Percentiles rank a stretch among this genome's conserved stretches.
Evolutionary conservation across 2,329 filamentous ascomycete species (phyloP).

Genomic region (Periconia digitata): DNA sequence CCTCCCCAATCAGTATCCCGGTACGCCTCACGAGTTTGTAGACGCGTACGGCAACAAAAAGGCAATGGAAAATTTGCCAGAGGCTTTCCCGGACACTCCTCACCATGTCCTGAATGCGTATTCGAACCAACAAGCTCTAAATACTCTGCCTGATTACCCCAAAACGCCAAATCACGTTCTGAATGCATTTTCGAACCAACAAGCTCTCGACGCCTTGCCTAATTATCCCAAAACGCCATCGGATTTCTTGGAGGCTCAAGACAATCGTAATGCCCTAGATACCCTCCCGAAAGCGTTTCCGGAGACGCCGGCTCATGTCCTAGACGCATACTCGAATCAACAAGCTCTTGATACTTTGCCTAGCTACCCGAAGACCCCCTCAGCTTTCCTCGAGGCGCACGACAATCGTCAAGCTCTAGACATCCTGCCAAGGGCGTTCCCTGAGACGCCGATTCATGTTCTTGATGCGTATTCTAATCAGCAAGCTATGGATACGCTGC

Average conservation of each 20-base stretch:
- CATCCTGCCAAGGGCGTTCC: conserved; percentile 8
- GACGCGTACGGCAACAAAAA: conserved; percentile 13
- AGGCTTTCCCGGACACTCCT: conserved; percentile 25
- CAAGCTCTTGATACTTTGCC: conserved; percentile 20
- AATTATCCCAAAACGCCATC: conserved; percentile 20
- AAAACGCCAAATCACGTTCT: conserved; percentile 15
- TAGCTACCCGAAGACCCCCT: conserved; percentile 29
- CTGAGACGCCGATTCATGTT: conserved; percentile 14
- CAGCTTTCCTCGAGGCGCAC: conserved; percentile 9
- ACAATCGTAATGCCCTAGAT: conserved; percentile 14
- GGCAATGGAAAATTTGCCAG: conserved; percentile 17
- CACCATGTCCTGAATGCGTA: conserved; percentile 23
- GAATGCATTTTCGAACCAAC: background rate
- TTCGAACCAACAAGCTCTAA: conserved; percentile 19
- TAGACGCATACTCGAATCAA: conserved; percentile 19
- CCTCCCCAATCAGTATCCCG: conserved; percentile 17
- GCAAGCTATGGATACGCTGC: background rate
- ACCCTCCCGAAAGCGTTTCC: conserved; percentile 20
- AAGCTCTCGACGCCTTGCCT: conserved; percentile 17
- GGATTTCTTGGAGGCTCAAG: conserved; percentile 14
- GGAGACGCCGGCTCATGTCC: conserved; percentile 25
- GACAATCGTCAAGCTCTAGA: conserved; percentile 16
- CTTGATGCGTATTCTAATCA: conserved; percentile 1
- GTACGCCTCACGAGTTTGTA: conserved; percentile 19
- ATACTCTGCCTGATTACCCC: conserved; percentile 27